These are phyloP conservation scores for Fusarium buharicum DNA, from an alignment of 2,329 filamentous ascomycete species.

Conservation along the genomic window DNA sequence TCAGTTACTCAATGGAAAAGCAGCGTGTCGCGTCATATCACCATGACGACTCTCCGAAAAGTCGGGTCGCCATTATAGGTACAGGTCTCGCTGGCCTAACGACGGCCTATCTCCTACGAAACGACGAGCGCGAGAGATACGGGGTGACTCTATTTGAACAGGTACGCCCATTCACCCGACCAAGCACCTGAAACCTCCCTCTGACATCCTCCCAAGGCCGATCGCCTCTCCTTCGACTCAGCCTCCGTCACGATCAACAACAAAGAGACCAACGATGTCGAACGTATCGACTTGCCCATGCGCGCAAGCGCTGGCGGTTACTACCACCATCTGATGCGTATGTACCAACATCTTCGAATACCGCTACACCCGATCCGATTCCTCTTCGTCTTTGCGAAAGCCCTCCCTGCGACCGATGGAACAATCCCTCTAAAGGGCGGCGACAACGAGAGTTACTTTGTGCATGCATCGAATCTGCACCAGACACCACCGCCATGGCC, in stretches of 20 bases:
- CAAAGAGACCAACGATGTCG: constrained; percentile 43
- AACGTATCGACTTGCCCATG: constrained; percentile 55
- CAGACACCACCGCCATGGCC: constrained; percentile 57
- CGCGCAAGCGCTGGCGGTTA: constrained; percentile 56
- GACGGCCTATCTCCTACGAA: constrained; percentile 50
- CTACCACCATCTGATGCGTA: constrained; percentile 64
- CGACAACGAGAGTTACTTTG: constrained; percentile 56
- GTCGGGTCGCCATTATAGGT: constrained; percentile 49
- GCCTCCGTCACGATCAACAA: constrained; percentile 53
- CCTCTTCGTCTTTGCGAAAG: constrained; percentile 62
- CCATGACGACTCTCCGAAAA: background rate
- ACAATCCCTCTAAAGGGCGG: constrained; percentile 20
- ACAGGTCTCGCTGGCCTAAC: constrained; percentile 53
- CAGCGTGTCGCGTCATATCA: background rate
- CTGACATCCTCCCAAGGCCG: constrained; percentile 42
- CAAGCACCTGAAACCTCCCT: background rate
- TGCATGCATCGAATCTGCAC: constrained; percentile 66
- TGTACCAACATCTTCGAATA: constrained; percentile 66
- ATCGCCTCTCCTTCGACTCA: constrained; percentile 51
- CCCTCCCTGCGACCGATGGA: constrained; percentile 23
- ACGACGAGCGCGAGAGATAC: constrained; percentile 47
- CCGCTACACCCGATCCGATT: constrained; percentile 62
- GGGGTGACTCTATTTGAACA: constrained; percentile 53
- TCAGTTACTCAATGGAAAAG: constrained; percentile 2
- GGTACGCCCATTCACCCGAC: constrained; percentile 37